Evolutionary conservation across 441 rosid genomes (phyloP), one percentile per base, ranked within the genome.

Genomic region (Adansonia grandidieri): DNA sequence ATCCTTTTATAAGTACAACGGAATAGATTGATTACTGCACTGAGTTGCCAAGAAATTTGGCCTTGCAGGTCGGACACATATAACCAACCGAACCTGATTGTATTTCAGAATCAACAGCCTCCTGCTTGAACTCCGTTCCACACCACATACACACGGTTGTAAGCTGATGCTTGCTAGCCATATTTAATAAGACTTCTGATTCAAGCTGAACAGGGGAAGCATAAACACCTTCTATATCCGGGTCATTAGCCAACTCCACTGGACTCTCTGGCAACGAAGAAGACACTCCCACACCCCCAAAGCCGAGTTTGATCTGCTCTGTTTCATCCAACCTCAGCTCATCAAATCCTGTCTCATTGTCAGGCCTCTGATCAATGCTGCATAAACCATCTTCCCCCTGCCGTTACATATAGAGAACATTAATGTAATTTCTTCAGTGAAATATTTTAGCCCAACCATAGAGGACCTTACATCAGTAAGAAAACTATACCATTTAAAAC

Each of bases 21-120:
- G 54, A 13, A 62, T 8, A 76, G 81, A 75, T 24, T 51, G 45
- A 73, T 10, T 71, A 83, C 19, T 24, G 56, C 81, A 74, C 65
- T 60, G 74, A 87, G 77, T 54, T 84, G 86, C 70, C 93, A 86
- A 28, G 88, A 88, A 32, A 90, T 88, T 87, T 88, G 9, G 86
- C 84, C 84, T 91, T 92, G 93, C 95, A 92, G 79, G 85, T 75
- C 1, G 87, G 89, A 82, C 97, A 92, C 91, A 92, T 89, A 70
- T 87, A 91, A 67, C 93, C 96, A 14, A 87, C 92, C 6, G 96
- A 89, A 67, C 6, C 68, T 32, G 68, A 63, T 32, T 63, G 91
- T 71, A 86, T 15, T 56, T 89, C 90, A 14, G 91, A 71, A 80
- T 85, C 90, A 57, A 80, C 40, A 37, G 83, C 85, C 77, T 87